Percentiles rank a stretch among this genome's conserved stretches.
Conservation (phyloP, 1,284 basidiomycete species). For the Puccinia sorghi region DNA sequence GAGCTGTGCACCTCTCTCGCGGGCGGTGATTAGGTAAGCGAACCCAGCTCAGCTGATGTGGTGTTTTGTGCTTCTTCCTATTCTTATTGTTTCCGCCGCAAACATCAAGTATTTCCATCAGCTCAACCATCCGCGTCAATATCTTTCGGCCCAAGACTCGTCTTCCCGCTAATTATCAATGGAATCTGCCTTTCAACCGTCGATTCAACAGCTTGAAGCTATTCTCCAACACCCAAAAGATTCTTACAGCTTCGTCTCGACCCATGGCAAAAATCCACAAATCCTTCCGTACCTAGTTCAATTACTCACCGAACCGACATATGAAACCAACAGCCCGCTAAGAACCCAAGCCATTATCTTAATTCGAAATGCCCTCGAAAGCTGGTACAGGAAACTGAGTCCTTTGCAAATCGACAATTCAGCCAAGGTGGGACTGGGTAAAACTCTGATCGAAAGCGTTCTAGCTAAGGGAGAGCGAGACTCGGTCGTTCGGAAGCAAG, state of each 20-base stretch:
- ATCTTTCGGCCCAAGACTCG: background rate
- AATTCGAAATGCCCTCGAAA: slow-evolving; percentile 42
- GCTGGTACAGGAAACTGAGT: slow-evolving; percentile 44
- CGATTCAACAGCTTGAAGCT: slow-evolving; percentile 42
- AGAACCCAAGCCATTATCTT: slow-evolving; percentile 41
- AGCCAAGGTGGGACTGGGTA: slow-evolving; percentile 22
- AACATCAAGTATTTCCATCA: background rate
- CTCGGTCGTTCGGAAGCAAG: slow-evolving; percentile 38
- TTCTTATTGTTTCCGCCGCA: background rate
- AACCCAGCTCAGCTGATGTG: too few relatives aligned
- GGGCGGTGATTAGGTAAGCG: too few relatives aligned
- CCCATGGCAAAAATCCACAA: slow-evolving; percentile 28
- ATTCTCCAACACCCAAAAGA: slow-evolving; percentile 37
- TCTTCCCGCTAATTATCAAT: background rate
- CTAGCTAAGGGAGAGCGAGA: slow-evolving; percentile 42
- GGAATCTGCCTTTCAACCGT: slow-evolving; percentile 28
- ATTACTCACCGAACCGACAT: slow-evolving; percentile 28
- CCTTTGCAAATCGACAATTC: slow-evolving; percentile 33
- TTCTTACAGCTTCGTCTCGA: slow-evolving; percentile 34
- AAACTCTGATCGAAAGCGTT: slow-evolving; percentile 26
- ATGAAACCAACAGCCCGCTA: slow-evolving; percentile 21
- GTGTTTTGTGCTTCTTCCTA: too few relatives aligned
- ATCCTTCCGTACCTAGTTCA: slow-evolving; percentile 35
- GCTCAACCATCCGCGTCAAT: too few relatives aligned
- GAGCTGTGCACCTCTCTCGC: too few relatives aligned